Evolutionary conservation across 345 rosid genomes (phyloP).

Genomic region (Gossypium rotundifolium): DNA sequence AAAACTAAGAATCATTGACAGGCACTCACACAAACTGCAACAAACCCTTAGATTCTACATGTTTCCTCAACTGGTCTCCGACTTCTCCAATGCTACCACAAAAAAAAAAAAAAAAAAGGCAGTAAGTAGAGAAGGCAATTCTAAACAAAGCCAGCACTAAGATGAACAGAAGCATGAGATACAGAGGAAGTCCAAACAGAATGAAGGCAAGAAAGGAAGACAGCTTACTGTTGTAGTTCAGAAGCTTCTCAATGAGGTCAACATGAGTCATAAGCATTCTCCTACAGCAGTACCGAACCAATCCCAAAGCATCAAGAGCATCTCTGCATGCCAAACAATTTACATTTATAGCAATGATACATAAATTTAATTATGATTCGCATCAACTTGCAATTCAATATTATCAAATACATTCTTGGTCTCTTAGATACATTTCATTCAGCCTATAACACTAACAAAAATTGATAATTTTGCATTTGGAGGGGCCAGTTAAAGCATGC

Average conservation of each 20-base stretch:
- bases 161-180: neutral
- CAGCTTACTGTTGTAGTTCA: slow-evolving; percentile 80
- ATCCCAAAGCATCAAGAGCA: slow-evolving; percentile 86
- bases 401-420: neutral
- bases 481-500: neutral
- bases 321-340: slow-evolving; percentile 48
- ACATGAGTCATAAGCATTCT: slow-evolving; percentile 99
- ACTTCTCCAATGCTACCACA: slow-evolving; percentile 72
- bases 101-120: slow-evolving; percentile 7
- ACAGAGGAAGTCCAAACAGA: neutral
- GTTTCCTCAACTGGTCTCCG: slow-evolving; percentile 39
- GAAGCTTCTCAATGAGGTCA: slow-evolving; percentile 97
- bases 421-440: neutral
- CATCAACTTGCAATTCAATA: neutral
- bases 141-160: neutral
- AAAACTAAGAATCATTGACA: neutral
- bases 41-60: neutral
- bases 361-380: neutral
- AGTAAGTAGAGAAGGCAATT: neutral
- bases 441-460: neutral
- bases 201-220: slow-evolving; percentile 7
- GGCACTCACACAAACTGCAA: neutral
- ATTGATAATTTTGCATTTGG: neutral
- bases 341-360: neutral
- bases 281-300: slow-evolving; percentile 93